Percentiles rank a stretch among this genome's conserved stretches.
These are phyloP conservation scores for Micromonas commoda DNA, from an alignment of 139 green algal species.

Conservation along the genomic window DNA sequence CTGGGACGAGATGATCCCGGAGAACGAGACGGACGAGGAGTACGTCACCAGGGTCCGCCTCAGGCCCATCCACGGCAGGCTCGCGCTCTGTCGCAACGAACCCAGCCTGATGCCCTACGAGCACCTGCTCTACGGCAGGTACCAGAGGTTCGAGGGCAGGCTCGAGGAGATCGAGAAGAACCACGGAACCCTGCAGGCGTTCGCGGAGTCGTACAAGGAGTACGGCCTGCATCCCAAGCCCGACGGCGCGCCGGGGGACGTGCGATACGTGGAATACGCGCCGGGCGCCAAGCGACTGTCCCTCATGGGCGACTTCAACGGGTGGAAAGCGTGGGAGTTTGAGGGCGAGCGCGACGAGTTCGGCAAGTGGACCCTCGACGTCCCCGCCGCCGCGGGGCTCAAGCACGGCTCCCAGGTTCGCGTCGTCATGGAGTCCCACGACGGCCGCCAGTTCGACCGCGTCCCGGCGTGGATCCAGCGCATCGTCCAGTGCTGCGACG, in stretches of 20 bases:
- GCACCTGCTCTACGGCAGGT: conserved; percentile 73
- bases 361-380: conserved; percentile 66
- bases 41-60: no score
- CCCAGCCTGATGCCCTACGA: conserved; percentile 28
- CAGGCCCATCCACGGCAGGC: not conserved
- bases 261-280: conserved; percentile 86
- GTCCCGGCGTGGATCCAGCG: conserved; percentile 16
- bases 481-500: conserved; percentile 19
- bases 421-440: not conserved
- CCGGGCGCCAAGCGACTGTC: conserved; percentile 60
- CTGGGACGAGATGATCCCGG: no score
- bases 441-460: conserved; percentile 19
- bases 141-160: conserved; percentile 46
- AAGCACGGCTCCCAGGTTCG: conserved; percentile 16
- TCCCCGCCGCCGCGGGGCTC: not conserved
- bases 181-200: conserved; percentile 56
- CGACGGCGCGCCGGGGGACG: conserved; percentile 33
- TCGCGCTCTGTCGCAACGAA: not conserved
- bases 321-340: conserved; percentile 64
- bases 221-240: conserved; percentile 67
- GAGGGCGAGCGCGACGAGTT: conserved; percentile 55
- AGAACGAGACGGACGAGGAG: no score
- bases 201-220: conserved; percentile 57
- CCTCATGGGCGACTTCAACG: conserved; percentile 94
- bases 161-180: conserved; percentile 53